A percentile compares a stretch with the other conserved stretches of the same genome.
Evolutionary conservation across 352 stramenopile genomes (phyloP).

Genomic region (Phytophthora cajani): DNA sequence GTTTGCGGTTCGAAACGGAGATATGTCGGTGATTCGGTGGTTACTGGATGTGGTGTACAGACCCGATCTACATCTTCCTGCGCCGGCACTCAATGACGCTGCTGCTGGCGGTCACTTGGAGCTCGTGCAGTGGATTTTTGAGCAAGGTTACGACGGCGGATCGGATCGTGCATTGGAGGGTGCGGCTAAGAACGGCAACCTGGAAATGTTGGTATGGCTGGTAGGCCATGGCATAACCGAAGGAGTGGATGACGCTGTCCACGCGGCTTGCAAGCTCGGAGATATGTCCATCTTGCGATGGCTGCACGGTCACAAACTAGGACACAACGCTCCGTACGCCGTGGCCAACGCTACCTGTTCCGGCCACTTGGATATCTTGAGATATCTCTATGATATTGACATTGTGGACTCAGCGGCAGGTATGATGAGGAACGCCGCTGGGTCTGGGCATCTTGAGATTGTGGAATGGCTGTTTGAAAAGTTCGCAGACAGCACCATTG

Average conservation of each 20-base stretch:
- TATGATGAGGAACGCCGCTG: neutral
- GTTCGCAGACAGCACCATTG: neutral
- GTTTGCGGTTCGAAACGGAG: neutral
- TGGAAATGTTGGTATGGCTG: constrained; percentile 20
- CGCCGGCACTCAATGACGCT: constrained; percentile 18
- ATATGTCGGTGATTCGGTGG: constrained; percentile 8
- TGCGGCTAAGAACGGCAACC: constrained; percentile 11
- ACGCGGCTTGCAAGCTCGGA: constrained; percentile 4
- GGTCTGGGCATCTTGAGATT: neutral
- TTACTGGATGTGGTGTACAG: constrained; percentile 17
- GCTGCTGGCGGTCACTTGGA: constrained; percentile 19
- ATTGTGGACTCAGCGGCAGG: neutral
- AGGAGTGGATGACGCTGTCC: constrained; percentile 1
- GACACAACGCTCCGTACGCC: constrained; percentile 12
- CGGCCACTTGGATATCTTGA: constrained; percentile 17
- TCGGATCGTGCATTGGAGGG: constrained; percentile 8
- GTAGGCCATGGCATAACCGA: constrained; percentile 10
- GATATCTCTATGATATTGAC: constrained; percentile 8
- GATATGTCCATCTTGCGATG: constrained; percentile 11
- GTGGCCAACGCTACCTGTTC: constrained; percentile 5
- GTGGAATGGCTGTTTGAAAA: constrained; percentile 1
- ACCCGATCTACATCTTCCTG: neutral
- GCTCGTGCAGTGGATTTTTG: constrained; percentile 16
- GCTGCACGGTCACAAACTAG: constrained; percentile 1
- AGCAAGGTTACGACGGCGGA: constrained; percentile 1